These are phyloP conservation scores for Sparassis latifolia DNA, from an alignment of 1,284 basidiomycete genomes.

Conservation along the genomic window DNA sequence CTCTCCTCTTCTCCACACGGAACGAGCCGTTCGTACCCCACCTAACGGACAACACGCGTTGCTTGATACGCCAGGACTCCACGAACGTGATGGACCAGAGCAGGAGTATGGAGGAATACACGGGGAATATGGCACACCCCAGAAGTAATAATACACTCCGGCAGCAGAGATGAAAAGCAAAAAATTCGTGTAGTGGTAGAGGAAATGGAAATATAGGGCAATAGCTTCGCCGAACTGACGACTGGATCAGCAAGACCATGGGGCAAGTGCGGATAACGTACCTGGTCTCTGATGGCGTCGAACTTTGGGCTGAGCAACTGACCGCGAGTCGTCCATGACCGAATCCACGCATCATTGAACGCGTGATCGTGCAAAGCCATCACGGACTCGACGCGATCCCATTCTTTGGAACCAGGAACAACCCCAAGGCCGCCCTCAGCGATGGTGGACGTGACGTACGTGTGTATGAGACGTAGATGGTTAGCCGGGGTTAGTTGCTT, in stretches of 20 bases:
- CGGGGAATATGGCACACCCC: constrained; percentile 67
- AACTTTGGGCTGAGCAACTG: constrained; percentile 55
- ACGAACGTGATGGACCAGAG: constrained; percentile 84
- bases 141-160: constrained; percentile 57
- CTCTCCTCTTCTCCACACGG: constrained; percentile 71
- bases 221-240: constrained; percentile 83
- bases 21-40: constrained; percentile 78
- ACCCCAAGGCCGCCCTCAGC: constrained; percentile 78
- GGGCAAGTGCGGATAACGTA: constrained; percentile 19
- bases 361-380: constrained; percentile 79
- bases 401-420: constrained; percentile 60
- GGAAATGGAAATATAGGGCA: constrained; percentile 89
- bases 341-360: constrained; percentile 73
- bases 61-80: constrained; percentile 83
- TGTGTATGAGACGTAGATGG: constrained; percentile 73
- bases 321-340: constrained; percentile 50
- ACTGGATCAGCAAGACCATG: constrained; percentile 3
- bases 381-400: constrained; percentile 75
- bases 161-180: constrained; percentile 63
- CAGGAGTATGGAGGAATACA: constrained; percentile 73
- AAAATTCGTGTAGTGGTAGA: constrained; percentile 76
- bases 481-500: constrained; percentile 59
- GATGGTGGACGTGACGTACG: constrained; percentile 65
- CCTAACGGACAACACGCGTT: constrained; percentile 72
- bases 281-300: constrained; percentile 56